phyloP scores from a whole-genome alignment of 2,329 filamentous ascomycete species.

The Waltergamsia citrina region DNA sequence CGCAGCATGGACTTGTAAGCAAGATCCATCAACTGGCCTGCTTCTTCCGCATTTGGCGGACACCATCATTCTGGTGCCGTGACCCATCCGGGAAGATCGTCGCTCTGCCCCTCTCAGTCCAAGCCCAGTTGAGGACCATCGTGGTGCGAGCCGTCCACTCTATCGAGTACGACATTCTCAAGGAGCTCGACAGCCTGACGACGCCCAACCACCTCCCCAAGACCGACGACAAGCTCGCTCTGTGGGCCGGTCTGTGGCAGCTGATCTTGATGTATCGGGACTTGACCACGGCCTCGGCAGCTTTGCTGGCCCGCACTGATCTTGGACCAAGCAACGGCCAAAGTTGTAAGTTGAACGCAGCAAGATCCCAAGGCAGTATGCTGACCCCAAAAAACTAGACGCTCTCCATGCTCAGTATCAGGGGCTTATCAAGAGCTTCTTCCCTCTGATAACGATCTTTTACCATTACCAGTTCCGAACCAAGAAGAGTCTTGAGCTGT shows the following conservation, averaged over 20 bases:
- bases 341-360: background rate
- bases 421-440: conserved; percentile 16
- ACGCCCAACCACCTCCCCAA: conserved; percentile 17
- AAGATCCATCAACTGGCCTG: conserved; percentile 37
- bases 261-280: conserved; percentile 38
- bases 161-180: conserved; percentile 28
- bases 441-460: conserved; percentile 26
- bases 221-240: conserved; percentile 28
- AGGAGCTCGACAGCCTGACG: conserved; percentile 22
- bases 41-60: conserved; percentile 40
- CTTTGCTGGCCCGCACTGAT: conserved; percentile 13
- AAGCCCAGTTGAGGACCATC: conserved; percentile 28
- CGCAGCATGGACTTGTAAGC: conserved; percentile 28
- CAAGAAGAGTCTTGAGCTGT: conserved; percentile 28
- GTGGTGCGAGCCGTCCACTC: conserved; percentile 24
- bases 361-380: background rate
- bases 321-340: conserved; percentile 1
- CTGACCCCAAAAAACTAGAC: background rate
- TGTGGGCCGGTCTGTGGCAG: conserved; percentile 41
- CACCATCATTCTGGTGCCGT: conserved; percentile 29
- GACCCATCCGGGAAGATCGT: conserved; percentile 25
- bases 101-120: conserved; percentile 26
- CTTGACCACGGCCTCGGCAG: conserved; percentile 21
- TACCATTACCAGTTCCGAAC: conserved; percentile 30
- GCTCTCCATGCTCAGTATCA: background rate